Evolutionary conservation across 1,139 yeast species (phyloP), one percentile per base, ranked within the genome.

Genomic region (Saccharomyces pastorianus): DNA sequence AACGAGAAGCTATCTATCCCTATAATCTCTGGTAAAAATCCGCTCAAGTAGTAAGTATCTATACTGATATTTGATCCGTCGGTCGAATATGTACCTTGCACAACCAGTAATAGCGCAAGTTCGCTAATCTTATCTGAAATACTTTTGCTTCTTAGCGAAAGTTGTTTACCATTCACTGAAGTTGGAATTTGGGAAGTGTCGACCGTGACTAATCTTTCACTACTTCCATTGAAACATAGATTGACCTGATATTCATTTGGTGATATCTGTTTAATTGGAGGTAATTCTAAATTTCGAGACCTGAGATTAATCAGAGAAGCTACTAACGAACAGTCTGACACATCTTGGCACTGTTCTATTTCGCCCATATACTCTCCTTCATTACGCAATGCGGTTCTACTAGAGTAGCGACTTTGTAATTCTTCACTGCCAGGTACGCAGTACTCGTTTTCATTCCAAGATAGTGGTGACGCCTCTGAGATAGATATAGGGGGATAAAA

Each of bases 241-340:
- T 65, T 68, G 4, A 79, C 71, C 8, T 69, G 73, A 63, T 77
- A 83, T 50, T 71, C 65, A 60, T 56, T 29, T 53, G 51, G 8
- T 67, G 59, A 14, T 47, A 57, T 1, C 53, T 54, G 13, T 60
- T 53, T 50, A 61, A 65, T 31, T 59, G 31, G 32, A 2, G 63
- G 59, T 2, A 52, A 27, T 53, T 46, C 61, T 51, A 8, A 71
- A 64, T 1, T 78, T 67, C 1, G 84, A 76, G 29, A 47, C 26
- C 54, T 52, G 23, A 65, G 58, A 51, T 65, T 64, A n/a, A 85
- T 71, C 42, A 85, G 65, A 0, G 89, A 77, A 3, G 89, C 84
- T 2, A 88, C 88, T 60, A 88, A 80, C 0, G 95, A 85, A 67
- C 96, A 88, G 65, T 88, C 85, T n/a, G 81, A 76, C 20, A 85